Evolutionary conservation across 78 protist genomes (phyloP).

Genomic region (Monocercomonoides exilis): DNA sequence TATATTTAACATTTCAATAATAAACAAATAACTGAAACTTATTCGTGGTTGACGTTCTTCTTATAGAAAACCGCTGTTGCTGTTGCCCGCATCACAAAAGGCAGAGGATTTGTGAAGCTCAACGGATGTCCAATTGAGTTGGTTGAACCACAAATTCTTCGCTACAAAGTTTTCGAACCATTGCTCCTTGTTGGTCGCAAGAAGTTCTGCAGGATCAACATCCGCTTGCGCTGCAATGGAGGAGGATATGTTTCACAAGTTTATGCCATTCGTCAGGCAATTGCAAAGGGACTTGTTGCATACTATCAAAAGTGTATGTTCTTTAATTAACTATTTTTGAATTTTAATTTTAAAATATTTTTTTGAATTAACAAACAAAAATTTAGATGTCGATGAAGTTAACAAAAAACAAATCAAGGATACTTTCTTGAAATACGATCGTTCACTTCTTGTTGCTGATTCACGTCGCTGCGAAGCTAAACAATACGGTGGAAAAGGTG

Average conservation of each 20-base stretch:
- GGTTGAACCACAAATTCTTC: slow-evolving; percentile 81
- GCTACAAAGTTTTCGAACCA: slow-evolving; percentile 94
- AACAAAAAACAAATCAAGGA: slow-evolving; percentile 87
- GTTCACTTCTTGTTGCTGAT: slow-evolving; percentile 96
- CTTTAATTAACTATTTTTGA: not conserved
- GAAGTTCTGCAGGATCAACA: slow-evolving; percentile 78
- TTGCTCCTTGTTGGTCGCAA: slow-evolving; percentile 82
- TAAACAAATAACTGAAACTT: too few species aligned
- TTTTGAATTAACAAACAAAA: too few species aligned
- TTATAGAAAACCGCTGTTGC: slow-evolving; percentile 93
- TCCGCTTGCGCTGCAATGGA: slow-evolving; percentile 93
- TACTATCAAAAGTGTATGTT: slow-evolving; percentile 90
- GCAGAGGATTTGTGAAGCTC: slow-evolving; percentile 85
- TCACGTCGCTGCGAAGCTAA: slow-evolving; percentile 98
- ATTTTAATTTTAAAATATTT: not conserved
- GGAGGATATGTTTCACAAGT: slow-evolving; percentile 93
- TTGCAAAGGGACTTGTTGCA: slow-evolving; percentile 92
- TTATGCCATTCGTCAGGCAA: slow-evolving; percentile 96
- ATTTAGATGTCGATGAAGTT: slow-evolving; percentile 86
- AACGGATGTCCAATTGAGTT: slow-evolving; percentile 92
- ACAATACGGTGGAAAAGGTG: slow-evolving; percentile 98
- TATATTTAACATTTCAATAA: too few species aligned
- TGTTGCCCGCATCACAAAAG: slow-evolving; percentile 85
- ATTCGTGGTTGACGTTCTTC: too few species aligned
- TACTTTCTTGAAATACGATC: slow-evolving; percentile 75